These are phyloP conservation scores for Davidsoniella eucalypti DNA, from an alignment of 2,329 filamentous ascomycete genomes.

Conservation along the genomic window DNA sequence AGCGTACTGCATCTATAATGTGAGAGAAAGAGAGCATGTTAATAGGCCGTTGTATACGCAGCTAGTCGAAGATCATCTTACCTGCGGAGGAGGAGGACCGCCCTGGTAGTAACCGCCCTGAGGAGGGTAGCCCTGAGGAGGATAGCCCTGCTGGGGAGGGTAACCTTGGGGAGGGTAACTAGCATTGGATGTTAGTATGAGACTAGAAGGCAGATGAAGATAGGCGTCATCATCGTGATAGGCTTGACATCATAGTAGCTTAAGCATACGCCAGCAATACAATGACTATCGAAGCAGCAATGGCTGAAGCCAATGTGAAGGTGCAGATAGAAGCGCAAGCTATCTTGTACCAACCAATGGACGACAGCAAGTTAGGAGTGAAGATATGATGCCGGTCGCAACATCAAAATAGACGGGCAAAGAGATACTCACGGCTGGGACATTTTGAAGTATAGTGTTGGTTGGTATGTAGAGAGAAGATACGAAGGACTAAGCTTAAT, in stretches of 20 bases:
- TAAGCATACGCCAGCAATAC: neutral
- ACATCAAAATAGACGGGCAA: neutral
- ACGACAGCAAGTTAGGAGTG: too few species aligned
- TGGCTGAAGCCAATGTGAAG: neutral
- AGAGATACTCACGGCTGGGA: slow-evolving; percentile 6
- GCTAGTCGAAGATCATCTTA: neutral
- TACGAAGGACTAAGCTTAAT: neutral
- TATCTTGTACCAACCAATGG: too few species aligned
- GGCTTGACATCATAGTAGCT: too few species aligned
- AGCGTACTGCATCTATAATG: slow-evolving; percentile 21
- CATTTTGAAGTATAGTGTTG: neutral
- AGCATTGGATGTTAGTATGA: slow-evolving; percentile 1
- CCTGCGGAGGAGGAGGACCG: slow-evolving; percentile 17
- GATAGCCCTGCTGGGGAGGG: slow-evolving; percentile 14
- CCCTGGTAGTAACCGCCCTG: slow-evolving; percentile 16
- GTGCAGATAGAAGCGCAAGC: neutral
- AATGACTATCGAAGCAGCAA: neutral
- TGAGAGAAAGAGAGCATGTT: neutral
- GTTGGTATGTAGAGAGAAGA: neutral
- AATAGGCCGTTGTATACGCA: neutral
- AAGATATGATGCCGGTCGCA: too few species aligned
- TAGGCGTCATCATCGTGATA: neutral
- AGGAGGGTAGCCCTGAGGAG: slow-evolving; percentile 14
- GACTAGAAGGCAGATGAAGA: neutral
- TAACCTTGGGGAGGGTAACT: slow-evolving; percentile 15